A percentile compares a stretch with the other conserved stretches of the same genome.
Conservation (phyloP, 768 basidiomycete species). For the Lanmaoa pseudosensibilis region DNA sequence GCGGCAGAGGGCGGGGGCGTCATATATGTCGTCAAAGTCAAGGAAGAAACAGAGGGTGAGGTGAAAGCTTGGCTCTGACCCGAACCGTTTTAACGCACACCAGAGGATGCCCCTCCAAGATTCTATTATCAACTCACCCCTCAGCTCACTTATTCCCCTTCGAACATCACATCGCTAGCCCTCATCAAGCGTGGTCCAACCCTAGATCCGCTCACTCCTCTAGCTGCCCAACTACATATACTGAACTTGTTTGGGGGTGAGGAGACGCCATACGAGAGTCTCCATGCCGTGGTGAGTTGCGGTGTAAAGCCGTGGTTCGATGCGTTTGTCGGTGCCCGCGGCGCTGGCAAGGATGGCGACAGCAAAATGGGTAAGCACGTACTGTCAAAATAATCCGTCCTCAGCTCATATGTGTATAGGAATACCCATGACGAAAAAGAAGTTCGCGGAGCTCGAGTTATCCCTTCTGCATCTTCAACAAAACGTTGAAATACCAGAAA, state of each 20-base stretch:
- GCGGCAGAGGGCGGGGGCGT: conserved; percentile 73
- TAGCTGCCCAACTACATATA: conserved; percentile 86
- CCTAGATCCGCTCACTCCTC: conserved; percentile 76
- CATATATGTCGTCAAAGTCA: conserved; percentile 79
- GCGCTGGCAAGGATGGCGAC: conserved; percentile 73
- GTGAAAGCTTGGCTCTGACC: not conserved
- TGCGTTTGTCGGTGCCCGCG: conserved; percentile 88
- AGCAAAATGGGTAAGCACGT: conserved; percentile 69
- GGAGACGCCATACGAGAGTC: conserved; percentile 90
- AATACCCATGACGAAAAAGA: conserved; percentile 98
- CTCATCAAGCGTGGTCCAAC: conserved; percentile 90
- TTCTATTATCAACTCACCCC: conserved; percentile 69
- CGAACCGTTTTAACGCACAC: conserved; percentile 9
- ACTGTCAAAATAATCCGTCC: conserved; percentile 1
- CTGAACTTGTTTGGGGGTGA: conserved; percentile 89
- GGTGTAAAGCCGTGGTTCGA: conserved; percentile 99
- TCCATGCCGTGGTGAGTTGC: conserved; percentile 92
- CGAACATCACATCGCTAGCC: conserved; percentile 83
- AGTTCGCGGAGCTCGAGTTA: conserved; percentile 96
- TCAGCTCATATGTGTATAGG: conserved; percentile 38
- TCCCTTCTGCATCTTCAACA: conserved; percentile 94
- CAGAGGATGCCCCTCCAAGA: conserved; percentile 66
- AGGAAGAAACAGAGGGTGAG: conserved; percentile 73
- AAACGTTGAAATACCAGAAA: conserved; percentile 98
- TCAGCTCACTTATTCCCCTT: conserved; percentile 76